Percentiles rank a stretch among this genome's conserved stretches.
Evolutionary conservation across 257 asterid species (phyloP).

Genomic region (Mentha longifolia): DNA sequence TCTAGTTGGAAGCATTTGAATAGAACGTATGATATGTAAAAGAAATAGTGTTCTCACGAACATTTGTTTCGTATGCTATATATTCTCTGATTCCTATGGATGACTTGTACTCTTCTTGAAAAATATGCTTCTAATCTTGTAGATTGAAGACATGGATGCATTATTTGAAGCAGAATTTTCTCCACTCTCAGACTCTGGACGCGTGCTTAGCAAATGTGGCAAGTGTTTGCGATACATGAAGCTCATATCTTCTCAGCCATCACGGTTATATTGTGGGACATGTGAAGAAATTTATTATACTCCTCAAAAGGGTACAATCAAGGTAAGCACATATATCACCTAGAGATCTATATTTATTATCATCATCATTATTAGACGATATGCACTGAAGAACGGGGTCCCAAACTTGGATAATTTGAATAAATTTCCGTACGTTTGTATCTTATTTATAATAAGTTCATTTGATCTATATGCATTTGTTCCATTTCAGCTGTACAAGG

Average conservation of each 20-base stretch:
- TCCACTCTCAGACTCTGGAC: constrained; percentile 86
- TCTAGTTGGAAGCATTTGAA: constrained; percentile 13
- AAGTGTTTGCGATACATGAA: constrained; percentile 94
- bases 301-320: constrained; percentile 83
- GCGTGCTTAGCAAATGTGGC: constrained; percentile 87
- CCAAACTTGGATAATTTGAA: too few species aligned
- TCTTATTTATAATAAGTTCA: neutral
- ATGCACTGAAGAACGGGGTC: too few species aligned
- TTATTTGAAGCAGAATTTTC: constrained; percentile 95
- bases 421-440: neutral
- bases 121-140: constrained; percentile 34
- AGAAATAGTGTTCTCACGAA: too few species aligned
- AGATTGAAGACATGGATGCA: constrained; percentile 95
- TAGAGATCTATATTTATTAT: neutral
- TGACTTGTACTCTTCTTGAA: constrained; percentile 21
- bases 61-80: too few species aligned
- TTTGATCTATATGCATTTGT: constrained; percentile 1
- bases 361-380: neutral
- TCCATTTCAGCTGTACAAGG: constrained; percentile 80
- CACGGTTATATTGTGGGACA: constrained; percentile 83
- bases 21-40: too few species aligned
- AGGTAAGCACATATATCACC: constrained; percentile 50
- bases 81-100: neutral
- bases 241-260: constrained; percentile 80
- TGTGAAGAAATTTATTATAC: constrained; percentile 94